phyloP scores from a whole-genome alignment of 1,284 basidiomycete species.

The Rhodotorula glutinis region DNA sequence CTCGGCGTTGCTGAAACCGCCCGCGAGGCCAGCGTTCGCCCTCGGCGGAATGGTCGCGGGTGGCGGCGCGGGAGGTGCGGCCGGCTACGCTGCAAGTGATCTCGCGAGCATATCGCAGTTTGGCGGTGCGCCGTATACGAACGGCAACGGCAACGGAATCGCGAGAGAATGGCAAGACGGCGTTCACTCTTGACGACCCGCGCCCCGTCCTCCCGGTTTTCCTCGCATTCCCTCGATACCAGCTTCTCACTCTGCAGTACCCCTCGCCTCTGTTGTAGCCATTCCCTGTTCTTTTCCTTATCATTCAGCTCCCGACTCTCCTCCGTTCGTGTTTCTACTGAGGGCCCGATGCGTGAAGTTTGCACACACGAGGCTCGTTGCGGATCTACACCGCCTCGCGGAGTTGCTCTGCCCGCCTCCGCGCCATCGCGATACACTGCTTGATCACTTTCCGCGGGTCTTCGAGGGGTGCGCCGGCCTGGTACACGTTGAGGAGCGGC shows the following conservation, averaged over 20 bases:
- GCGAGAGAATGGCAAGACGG: background rate
- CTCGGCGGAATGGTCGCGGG: background rate
- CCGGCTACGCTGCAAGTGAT: background rate
- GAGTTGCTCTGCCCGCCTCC: constrained; percentile 23
- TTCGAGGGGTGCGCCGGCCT: constrained; percentile 31
- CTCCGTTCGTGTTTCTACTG: too few species aligned
- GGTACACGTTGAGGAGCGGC: constrained; percentile 28
- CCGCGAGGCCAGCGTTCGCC: background rate
- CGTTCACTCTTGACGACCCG: background rate
- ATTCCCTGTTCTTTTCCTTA: too few species aligned
- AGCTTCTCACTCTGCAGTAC: too few species aligned
- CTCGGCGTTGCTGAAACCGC: background rate
- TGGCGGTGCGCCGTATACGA: background rate
- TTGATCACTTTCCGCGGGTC: constrained; percentile 14
- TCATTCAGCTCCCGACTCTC: background rate
- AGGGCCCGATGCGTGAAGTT: too few species aligned
- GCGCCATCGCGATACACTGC: constrained; percentile 30
- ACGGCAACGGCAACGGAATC: background rate
- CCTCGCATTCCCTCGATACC: too few species aligned
- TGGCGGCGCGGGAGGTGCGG: background rate
- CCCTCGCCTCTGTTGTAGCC: too few species aligned
- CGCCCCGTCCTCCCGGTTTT: too few species aligned
- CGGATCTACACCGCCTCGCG: background rate
- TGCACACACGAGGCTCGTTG: too few species aligned
- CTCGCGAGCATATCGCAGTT: background rate